phyloP scores from a whole-genome alignment of 192 early-diverging fungal species.

The Funneliformis geosporum region DNA sequence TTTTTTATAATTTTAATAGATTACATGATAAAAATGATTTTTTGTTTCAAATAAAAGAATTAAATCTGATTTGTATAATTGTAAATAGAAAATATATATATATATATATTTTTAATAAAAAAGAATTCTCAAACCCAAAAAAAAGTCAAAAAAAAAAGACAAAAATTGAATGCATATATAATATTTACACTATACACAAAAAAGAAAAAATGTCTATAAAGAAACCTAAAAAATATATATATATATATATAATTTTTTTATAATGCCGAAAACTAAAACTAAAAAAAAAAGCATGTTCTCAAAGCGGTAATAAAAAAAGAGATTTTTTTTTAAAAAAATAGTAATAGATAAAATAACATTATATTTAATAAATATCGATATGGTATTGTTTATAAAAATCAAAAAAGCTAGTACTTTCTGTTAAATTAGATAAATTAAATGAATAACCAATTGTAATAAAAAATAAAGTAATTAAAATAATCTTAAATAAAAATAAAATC shows the following conservation, averaged over 20 bases:
- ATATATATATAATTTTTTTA: too few species aligned
- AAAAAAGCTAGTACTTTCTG: neutral
- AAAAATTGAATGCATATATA: slow-evolving; percentile 5
- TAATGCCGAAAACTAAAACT: neutral
- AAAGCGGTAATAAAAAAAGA: neutral
- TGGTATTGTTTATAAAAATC: slow-evolving; percentile 14
- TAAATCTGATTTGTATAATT: neutral
- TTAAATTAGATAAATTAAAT: neutral
- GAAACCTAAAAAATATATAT: neutral
- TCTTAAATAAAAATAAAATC: neutral
- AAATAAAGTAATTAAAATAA: neutral
- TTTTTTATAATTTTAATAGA: too few species aligned
- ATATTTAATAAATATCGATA: slow-evolving; percentile 1
- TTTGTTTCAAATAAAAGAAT: too few species aligned
- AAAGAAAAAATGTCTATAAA: neutral
- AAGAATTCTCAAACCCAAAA: neutral
- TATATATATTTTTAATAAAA: too few species aligned
- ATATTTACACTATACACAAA: slow-evolving; percentile 27
- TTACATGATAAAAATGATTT: too few species aligned
- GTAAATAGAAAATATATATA: neutral
- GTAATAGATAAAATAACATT: neutral
- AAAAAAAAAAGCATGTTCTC: neutral
- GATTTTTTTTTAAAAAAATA: neutral
- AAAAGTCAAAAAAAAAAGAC: neutral
- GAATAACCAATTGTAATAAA: neutral